A percentile compares a stretch with the other conserved stretches of the same genome.
These are phyloP conservation scores for Leishmania arabica DNA, from an alignment of 208 protist genomes.

Conservation along the genomic window DNA sequence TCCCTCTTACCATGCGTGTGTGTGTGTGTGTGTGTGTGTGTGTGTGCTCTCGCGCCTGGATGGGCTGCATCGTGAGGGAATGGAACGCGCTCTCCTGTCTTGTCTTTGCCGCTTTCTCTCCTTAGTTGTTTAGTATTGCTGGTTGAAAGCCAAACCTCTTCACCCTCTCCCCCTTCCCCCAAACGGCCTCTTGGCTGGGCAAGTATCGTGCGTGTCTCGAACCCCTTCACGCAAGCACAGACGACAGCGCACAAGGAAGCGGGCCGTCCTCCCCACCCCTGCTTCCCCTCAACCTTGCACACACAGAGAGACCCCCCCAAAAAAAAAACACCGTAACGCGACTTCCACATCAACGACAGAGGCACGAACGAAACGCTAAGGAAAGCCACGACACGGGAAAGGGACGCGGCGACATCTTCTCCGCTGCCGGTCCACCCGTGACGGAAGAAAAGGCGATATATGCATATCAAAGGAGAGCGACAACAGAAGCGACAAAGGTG, in stretches of 20 bases:
- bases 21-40: not conserved
- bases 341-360: not conserved
- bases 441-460: not conserved
- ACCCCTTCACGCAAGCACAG: not conserved
- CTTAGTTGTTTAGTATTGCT: not conserved
- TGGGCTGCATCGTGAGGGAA: not conserved
- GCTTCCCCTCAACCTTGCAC: not conserved
- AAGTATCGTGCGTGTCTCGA: not conserved
- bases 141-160: not conserved
- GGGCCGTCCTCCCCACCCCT: not conserved
- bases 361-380: not conserved
- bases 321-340: not conserved
- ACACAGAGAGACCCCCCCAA: not conserved
- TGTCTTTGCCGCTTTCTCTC: not conserved
- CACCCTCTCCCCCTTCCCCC: not conserved
- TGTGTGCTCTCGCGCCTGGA: not conserved
- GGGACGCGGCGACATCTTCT: not conserved
- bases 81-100: not conserved
- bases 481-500: not conserved
- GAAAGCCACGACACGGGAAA: not conserved
- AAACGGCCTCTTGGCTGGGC: not conserved
- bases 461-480: not conserved
- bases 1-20: not conserved
- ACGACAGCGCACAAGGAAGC: not conserved
- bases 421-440: not conserved